Evolutionary conservation across 129 eudicot genomes (phyloP).

Genomic region (Kitagawia praeruptora): DNA sequence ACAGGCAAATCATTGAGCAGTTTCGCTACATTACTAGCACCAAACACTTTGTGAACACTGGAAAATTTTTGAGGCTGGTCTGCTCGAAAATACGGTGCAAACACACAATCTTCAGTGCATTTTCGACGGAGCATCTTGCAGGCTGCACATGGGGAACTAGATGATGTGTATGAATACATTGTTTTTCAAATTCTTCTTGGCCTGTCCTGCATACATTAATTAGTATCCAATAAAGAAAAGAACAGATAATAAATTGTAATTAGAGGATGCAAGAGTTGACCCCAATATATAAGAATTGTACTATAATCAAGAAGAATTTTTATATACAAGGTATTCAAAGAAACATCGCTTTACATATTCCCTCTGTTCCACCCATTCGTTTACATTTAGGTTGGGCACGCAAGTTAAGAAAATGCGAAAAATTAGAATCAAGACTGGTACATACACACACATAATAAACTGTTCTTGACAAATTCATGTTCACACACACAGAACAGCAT

Average conservation of each 20-base stretch:
- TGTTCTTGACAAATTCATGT: not conserved
- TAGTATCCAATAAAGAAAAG: not conserved
- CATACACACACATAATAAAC: too few species aligned
- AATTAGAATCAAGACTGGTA: not conserved
- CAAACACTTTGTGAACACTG: constrained; percentile 74
- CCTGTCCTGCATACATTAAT: constrained; percentile 1
- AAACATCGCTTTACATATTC: not conserved
- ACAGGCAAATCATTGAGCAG: constrained; percentile 52
- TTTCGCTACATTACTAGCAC: constrained; percentile 76
- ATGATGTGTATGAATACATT: constrained; percentile 44
- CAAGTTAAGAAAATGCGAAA: too few species aligned
- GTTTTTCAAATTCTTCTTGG: constrained; percentile 2
- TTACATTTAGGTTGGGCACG: too few species aligned
- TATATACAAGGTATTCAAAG: not conserved
- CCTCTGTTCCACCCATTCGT: too few species aligned
- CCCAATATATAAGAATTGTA: not conserved
- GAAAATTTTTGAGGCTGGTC: constrained; percentile 72
- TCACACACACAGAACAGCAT: not conserved
- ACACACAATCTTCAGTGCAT: constrained; percentile 77
- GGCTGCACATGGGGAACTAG: constrained; percentile 73
- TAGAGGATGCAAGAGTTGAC: not conserved
- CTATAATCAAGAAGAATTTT: not conserved
- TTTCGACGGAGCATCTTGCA: constrained; percentile 77
- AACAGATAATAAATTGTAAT: not conserved
- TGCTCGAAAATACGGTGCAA: constrained; percentile 77